Percentiles rank a stretch among this genome's conserved stretches.
Conservation (phyloP, 306 rosid genomes). For the Coriaria nepalensis region DNA sequence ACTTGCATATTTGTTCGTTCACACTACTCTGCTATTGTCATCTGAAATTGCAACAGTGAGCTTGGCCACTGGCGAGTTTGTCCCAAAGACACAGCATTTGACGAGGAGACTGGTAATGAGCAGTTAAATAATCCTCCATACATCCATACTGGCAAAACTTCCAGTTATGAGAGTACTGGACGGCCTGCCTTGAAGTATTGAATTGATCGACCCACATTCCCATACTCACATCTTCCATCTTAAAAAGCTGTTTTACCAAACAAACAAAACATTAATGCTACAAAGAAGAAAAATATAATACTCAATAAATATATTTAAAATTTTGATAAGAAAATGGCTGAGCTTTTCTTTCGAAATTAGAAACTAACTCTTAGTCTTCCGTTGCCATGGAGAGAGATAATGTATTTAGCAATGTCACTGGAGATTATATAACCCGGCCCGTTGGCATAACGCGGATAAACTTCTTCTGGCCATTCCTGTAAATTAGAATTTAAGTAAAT, state of each 20-base stretch:
- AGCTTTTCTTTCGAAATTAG: constrained; percentile 6
- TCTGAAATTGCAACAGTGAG: constrained; percentile 86
- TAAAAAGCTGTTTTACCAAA: constrained; percentile 49
- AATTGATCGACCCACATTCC: constrained; percentile 97
- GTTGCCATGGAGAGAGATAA: constrained; percentile 47
- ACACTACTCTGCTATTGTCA: constrained; percentile 13
- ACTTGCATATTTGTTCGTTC: no score
- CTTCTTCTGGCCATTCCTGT: constrained; percentile 96
- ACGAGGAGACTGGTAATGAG: constrained; percentile 97
- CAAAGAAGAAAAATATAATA: background rate
- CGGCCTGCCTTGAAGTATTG: constrained; percentile 34
- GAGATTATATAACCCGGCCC: constrained; percentile 89
- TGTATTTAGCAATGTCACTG: constrained; percentile 54
- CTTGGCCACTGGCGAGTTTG: constrained; percentile 62
- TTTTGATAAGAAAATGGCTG: background rate
- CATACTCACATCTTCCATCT: constrained; percentile 99
- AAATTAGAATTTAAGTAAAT: background rate
- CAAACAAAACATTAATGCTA: background rate
- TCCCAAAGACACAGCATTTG: constrained; percentile 95
- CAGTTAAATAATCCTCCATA: constrained; percentile 75
- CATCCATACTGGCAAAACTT: constrained; percentile 97
- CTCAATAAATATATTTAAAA: constrained; percentile 1
- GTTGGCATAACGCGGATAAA: constrained; percentile 90
- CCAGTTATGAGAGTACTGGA: constrained; percentile 93
- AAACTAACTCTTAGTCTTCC: constrained; percentile 62